Percentiles rank a stretch among this genome's conserved stretches.
phyloP scores from a whole-genome alignment of 306 rosid species.

The Cucumis cinereus region DNA sequence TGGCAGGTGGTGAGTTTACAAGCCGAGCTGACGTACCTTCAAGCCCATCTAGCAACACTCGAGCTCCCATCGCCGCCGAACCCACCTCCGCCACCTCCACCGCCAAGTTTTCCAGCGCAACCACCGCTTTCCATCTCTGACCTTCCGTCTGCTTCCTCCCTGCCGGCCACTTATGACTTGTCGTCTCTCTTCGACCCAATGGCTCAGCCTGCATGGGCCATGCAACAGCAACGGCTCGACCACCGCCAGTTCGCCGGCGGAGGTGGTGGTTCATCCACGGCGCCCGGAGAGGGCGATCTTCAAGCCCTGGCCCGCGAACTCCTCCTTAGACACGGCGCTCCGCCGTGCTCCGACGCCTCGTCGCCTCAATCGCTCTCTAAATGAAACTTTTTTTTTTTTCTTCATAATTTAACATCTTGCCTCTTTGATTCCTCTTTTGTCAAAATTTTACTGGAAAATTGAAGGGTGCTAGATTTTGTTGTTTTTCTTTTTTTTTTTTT shows the following conservation, averaged over 20 bases:
- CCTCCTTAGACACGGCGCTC: constrained; percentile 40
- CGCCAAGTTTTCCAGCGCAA: constrained; percentile 15
- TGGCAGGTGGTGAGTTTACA: constrained; percentile 67
- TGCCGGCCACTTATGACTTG: constrained; percentile 46
- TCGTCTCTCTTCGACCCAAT: constrained; percentile 80
- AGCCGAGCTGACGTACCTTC: constrained; percentile 77
- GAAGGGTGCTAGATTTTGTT: neutral
- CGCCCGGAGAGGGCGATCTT: constrained; percentile 39
- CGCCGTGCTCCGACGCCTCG: constrained; percentile 33
- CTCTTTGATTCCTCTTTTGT: neutral
- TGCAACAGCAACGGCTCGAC: constrained; percentile 45
- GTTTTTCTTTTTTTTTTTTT: neutral
- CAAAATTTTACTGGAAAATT: constrained; percentile 1
- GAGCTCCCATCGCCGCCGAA: constrained; percentile 60
- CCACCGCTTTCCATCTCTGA: constrained; percentile 35
- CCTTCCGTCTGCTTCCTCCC: constrained; percentile 32
- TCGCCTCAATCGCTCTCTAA: constrained; percentile 40
- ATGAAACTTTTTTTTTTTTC: constrained; percentile 13
- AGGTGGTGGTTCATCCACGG: constrained; percentile 17
- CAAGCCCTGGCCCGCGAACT: constrained; percentile 67
- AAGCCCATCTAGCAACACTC: constrained; percentile 63
- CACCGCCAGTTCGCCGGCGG: constrained; percentile 27
- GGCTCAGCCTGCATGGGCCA: constrained; percentile 53
- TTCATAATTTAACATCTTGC: neutral
- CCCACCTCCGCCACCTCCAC: constrained; percentile 31